Percentiles rank a stretch among this genome's conserved stretches.
phyloP scores from a whole-genome alignment of 345 rosid genomes.

The Iberis pinnata region DNA sequence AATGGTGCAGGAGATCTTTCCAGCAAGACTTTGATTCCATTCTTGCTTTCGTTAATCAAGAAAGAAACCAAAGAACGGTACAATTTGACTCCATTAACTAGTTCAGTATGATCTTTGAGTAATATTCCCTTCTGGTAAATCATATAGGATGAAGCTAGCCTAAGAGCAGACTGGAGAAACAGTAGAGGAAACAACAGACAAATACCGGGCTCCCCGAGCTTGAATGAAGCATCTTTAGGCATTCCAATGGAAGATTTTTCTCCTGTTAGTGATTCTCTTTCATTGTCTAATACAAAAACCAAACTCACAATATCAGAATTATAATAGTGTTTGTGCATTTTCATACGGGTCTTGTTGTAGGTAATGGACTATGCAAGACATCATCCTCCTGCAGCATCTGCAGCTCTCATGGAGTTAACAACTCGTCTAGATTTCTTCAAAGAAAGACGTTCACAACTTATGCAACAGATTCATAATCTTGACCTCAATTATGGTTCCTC shows the following conservation, averaged over 20 bases:
- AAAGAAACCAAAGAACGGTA: constrained; percentile 74
- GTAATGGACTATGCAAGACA: constrained; percentile 34
- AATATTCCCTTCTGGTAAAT: constrained; percentile 1
- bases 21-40: constrained; percentile 91
- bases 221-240: constrained; percentile 27
- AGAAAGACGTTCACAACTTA: constrained; percentile 90
- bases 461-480: constrained; percentile 93
- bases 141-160: constrained; percentile 46
- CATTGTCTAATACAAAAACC: not conserved
- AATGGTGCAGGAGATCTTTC: constrained; percentile 61
- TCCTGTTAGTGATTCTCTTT: constrained; percentile 19
- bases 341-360: constrained; percentile 36
- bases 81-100: not conserved
- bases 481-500: constrained; percentile 68
- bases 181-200: constrained; percentile 75
- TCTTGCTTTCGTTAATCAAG: constrained; percentile 80
- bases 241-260: constrained; percentile 30
- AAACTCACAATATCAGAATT: not conserved
- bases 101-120: not conserved
- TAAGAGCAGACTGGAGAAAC: constrained; percentile 63
- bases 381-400: constrained; percentile 59
- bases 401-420: constrained; percentile 81
- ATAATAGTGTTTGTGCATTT: not conserved
- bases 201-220: constrained; percentile 34
- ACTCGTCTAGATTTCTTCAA: constrained; percentile 94